These are phyloP conservation scores for Astrothelium subdiscretum DNA, from an alignment of 495 filamentous ascomycete species.

Conservation along the genomic window DNA sequence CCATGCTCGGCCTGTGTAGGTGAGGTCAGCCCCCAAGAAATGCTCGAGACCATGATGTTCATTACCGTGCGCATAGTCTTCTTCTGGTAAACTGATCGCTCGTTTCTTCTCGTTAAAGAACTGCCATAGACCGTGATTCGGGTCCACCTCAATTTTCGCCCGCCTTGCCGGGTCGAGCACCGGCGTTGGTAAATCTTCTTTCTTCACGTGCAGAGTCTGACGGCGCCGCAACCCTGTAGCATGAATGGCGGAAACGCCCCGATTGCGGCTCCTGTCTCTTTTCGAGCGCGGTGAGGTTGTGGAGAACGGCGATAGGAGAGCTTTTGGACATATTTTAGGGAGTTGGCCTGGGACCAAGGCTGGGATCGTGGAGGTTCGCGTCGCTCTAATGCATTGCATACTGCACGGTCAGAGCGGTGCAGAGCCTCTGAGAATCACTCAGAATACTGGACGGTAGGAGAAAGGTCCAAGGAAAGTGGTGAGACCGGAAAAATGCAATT, in stretches of 20 bases:
- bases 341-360: constrained; percentile 1
- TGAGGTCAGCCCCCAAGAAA: background rate
- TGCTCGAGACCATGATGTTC: background rate
- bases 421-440: background rate
- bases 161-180: constrained; percentile 40
- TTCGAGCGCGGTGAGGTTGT: constrained; percentile 25
- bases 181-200: constrained; percentile 63
- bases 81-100: constrained; percentile 53
- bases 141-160: constrained; percentile 45
- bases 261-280: constrained; percentile 50
- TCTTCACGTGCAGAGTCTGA: constrained; percentile 54
- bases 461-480: background rate
- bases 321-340: background rate
- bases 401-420: background rate
- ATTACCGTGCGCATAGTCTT: constrained; percentile 54
- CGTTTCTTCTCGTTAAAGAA: constrained; percentile 67
- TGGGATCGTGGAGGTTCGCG: background rate
- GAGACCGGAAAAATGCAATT: no score
- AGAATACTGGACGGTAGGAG: no score
- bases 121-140: constrained; percentile 80
- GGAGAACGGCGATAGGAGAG: constrained; percentile 21
- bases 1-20: constrained; percentile 60
- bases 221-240: constrained; percentile 54
- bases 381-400: background rate
- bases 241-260: constrained; percentile 71